These are phyloP conservation scores for Aspergillus brunneoviolaceus DNA, from an alignment of 2,329 filamentous ascomycete genomes.

Conservation along the genomic window DNA sequence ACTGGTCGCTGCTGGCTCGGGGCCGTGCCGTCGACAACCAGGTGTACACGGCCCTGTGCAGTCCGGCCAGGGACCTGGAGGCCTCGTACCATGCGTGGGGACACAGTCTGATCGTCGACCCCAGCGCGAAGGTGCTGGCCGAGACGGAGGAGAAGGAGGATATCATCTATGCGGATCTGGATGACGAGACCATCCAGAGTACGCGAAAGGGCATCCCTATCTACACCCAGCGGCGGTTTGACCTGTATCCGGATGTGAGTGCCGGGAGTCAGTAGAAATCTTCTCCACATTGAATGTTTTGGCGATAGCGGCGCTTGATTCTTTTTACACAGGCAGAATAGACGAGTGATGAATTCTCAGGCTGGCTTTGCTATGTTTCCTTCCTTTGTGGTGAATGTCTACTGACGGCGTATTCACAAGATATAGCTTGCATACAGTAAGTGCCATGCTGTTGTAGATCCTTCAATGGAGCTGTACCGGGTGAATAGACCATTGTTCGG, in stretches of 20 bases:
- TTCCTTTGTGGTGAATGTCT: not conserved
- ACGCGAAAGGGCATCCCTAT: conserved; percentile 82
- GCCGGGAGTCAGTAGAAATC: conserved; percentile 39
- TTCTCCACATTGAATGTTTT: not conserved
- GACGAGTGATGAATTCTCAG: not conserved
- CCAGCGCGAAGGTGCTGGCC: conserved; percentile 76
- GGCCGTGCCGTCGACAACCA: conserved; percentile 91
- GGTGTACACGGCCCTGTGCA: conserved; percentile 88
- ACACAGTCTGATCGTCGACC: conserved; percentile 84
- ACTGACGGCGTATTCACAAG: not conserved
- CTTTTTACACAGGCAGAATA: not conserved
- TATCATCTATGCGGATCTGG: conserved; percentile 71
- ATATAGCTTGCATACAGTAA: too few species aligned
- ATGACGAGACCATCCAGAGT: conserved; percentile 67
- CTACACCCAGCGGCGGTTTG: conserved; percentile 80
- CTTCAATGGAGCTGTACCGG: too few species aligned
- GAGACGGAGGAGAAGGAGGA: conserved; percentile 78
- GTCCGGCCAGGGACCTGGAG: conserved; percentile 75
- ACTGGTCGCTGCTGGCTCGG: conserved; percentile 82
- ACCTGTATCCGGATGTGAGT: conserved; percentile 91
- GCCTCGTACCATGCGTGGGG: conserved; percentile 88
- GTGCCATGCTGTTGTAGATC: too few species aligned
- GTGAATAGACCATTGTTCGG: too few species aligned
- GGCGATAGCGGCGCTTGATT: not conserved
- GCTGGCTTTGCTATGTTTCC: not conserved